Conservation (phyloP, 805 yeast genomes). For the Teunomyces cretensis region DNA sequence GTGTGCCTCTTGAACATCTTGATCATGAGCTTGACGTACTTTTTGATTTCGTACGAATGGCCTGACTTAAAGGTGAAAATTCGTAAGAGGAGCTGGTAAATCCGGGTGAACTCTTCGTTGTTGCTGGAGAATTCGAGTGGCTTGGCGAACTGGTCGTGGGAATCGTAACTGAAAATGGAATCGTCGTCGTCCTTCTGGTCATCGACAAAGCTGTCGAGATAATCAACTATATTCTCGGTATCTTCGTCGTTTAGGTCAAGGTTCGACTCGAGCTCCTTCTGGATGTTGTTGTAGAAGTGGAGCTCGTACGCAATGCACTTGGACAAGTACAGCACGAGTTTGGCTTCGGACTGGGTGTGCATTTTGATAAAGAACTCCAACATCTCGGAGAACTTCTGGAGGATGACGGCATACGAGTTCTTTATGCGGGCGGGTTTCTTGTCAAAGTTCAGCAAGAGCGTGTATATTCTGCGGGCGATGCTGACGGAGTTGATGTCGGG, state of each 20-base stretch:
- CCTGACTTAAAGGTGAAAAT: slow-evolving; percentile 17
- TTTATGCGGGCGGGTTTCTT: slow-evolving; percentile 14
- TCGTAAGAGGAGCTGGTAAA: slow-evolving; percentile 24
- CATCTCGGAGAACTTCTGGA: slow-evolving; percentile 14
- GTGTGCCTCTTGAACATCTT: slow-evolving; percentile 19
- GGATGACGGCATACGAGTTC: slow-evolving; percentile 15
- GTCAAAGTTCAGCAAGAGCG: not conserved
- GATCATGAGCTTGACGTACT: slow-evolving; percentile 22
- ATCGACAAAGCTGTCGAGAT: slow-evolving; percentile 19
- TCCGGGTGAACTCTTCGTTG: slow-evolving; percentile 16
- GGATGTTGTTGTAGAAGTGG: slow-evolving; percentile 15
- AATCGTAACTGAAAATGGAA: slow-evolving; percentile 21
- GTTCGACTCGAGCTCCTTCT: slow-evolving; percentile 14
- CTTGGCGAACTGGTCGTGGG: not conserved
- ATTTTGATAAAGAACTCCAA: slow-evolving; percentile 16
- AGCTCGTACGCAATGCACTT: slow-evolving; percentile 20
- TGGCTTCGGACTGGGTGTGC: slow-evolving; percentile 16
- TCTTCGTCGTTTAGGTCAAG: slow-evolving; percentile 16
- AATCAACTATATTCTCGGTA: slow-evolving; percentile 19
- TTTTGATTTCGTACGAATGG: slow-evolving; percentile 10
- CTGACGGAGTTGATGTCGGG: slow-evolving; percentile 3
- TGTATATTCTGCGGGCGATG: slow-evolving; percentile 5
- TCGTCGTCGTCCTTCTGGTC: slow-evolving; percentile 11
- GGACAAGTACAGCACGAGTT: slow-evolving; percentile 15
- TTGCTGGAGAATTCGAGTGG: slow-evolving; percentile 15